A percentile compares a stretch with the other conserved stretches of the same genome.
These are phyloP conservation scores for Didymella lethalis DNA, from an alignment of 2,329 filamentous ascomycete genomes.

Conservation along the genomic window DNA sequence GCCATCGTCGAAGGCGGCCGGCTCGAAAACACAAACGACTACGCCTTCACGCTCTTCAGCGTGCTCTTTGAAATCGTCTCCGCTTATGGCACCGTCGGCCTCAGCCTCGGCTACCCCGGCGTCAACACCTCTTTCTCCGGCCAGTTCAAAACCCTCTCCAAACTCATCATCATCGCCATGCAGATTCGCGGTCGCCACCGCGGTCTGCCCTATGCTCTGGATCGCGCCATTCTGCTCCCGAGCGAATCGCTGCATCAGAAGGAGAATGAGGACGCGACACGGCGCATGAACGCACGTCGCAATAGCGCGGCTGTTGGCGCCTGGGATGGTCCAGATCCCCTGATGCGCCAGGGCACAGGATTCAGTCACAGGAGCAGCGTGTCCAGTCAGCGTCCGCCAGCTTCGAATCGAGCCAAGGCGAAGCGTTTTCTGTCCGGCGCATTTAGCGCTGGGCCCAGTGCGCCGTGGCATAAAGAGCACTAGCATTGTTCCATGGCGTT, in stretches of 20 bases:
- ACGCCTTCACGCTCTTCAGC: slow-evolving; percentile 59
- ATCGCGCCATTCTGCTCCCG: slow-evolving; percentile 74
- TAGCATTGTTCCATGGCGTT: background rate
- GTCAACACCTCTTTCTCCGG: slow-evolving; percentile 82
- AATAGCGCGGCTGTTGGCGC: slow-evolving; percentile 33
- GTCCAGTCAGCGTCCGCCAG: slow-evolving; percentile 17
- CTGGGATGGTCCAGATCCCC: slow-evolving; percentile 10
- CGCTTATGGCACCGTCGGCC: slow-evolving; percentile 81
- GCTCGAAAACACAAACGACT: slow-evolving; percentile 68
- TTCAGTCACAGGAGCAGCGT: slow-evolving; percentile 30
- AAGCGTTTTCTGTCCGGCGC: slow-evolving; percentile 34
- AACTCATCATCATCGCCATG: slow-evolving; percentile 72
- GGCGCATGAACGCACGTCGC: slow-evolving; percentile 43
- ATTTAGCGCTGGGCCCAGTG: slow-evolving; percentile 33
- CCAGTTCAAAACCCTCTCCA: slow-evolving; percentile 77
- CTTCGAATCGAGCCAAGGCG: slow-evolving; percentile 23
- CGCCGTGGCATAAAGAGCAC: slow-evolving; percentile 19
- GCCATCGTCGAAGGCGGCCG: slow-evolving; percentile 82
- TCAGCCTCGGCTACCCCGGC: slow-evolving; percentile 81
- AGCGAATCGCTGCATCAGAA: slow-evolving; percentile 69
- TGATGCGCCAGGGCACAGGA: slow-evolving; percentile 34
- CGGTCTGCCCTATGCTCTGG: slow-evolving; percentile 71
- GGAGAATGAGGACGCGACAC: slow-evolving; percentile 63
- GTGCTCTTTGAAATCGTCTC: slow-evolving; percentile 54
- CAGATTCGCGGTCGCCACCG: slow-evolving; percentile 71